A percentile compares a stretch with the other conserved stretches of the same genome.
These are phyloP conservation scores for Dianthus caryophyllus DNA, from an alignment of 148 eudicot species.

Conservation along the genomic window DNA sequence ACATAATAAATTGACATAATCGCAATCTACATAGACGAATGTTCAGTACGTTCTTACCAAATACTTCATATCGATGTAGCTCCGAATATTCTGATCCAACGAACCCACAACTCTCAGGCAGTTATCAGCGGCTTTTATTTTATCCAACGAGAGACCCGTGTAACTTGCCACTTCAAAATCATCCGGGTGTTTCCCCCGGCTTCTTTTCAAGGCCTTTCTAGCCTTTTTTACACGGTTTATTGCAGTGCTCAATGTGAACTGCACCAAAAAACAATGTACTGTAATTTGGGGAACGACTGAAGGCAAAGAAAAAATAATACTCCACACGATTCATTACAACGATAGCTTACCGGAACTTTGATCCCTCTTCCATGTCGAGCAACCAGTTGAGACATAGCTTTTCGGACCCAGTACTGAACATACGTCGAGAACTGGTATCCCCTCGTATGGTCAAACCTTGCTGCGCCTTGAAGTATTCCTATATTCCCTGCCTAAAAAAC, in stretches of 20 bases:
- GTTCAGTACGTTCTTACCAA: conserved; percentile 39
- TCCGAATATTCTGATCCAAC: conserved; percentile 55
- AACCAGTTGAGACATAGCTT: conserved; percentile 64
- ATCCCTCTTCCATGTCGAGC: conserved; percentile 70
- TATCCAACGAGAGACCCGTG: conserved; percentile 70
- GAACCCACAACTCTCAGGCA: conserved; percentile 84
- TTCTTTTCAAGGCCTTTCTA: conserved; percentile 48
- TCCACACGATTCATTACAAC: background rate
- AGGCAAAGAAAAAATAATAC: background rate
- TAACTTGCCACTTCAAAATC: conserved; percentile 62
- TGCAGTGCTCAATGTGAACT: conserved; percentile 56
- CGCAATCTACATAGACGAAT: too few relatives aligned
- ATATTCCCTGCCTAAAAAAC: conserved; percentile 65
- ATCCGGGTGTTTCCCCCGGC: conserved; percentile 56
- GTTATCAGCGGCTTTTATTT: conserved; percentile 51
- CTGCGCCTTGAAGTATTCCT: conserved; percentile 85
- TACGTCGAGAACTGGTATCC: conserved; percentile 85
- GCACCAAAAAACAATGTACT: conserved; percentile 16
- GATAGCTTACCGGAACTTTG: conserved; percentile 58
- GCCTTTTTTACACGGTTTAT: conserved; percentile 68
- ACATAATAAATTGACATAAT: too few relatives aligned
- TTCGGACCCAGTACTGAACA: conserved; percentile 86
- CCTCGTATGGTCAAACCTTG: conserved; percentile 75
- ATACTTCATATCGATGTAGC: conserved; percentile 35
- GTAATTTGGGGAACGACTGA: background rate